phyloP scores from a whole-genome alignment of 495 filamentous ascomycete genomes.

The Neurospora sp. region DNA sequence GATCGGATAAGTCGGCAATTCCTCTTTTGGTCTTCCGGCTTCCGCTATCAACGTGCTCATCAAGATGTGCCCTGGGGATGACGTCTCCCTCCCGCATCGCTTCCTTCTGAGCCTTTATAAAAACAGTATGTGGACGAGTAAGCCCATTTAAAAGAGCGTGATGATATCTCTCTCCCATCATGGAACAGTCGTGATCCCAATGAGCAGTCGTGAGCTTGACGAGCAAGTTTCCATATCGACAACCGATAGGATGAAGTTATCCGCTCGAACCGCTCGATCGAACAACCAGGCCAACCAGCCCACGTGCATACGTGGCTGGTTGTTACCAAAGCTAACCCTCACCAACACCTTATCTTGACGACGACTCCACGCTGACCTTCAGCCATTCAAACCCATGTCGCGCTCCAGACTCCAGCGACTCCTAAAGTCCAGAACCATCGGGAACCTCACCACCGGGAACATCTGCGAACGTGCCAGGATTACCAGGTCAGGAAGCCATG shows the following conservation, averaged over 20 bases:
- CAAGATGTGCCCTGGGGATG: not conserved
- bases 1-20: not conserved
- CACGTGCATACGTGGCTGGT: not conserved
- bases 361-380: not conserved
- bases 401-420: not conserved
- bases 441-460: not conserved
- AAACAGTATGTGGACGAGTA: not conserved
- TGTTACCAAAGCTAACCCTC: not conserved
- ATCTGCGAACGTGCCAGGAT: not conserved
- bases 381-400: not conserved
- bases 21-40: not conserved
- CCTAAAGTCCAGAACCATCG: not conserved
- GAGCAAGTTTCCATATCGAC: not conserved
- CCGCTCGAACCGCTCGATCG: not conserved
- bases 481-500: not conserved
- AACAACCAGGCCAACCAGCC: not conserved
- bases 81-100: not conserved
- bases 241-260: not conserved
- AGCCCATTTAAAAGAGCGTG: not conserved
- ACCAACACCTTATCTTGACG: not conserved
- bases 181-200: not conserved
- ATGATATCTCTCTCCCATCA: not conserved
- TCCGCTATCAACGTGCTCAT: not conserved
- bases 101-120: not conserved
- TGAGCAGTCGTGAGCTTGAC: not conserved